Evolutionary conservation across 768 basidiomycete genomes (phyloP).

Genomic region (Neoboletus brunneissimus): DNA sequence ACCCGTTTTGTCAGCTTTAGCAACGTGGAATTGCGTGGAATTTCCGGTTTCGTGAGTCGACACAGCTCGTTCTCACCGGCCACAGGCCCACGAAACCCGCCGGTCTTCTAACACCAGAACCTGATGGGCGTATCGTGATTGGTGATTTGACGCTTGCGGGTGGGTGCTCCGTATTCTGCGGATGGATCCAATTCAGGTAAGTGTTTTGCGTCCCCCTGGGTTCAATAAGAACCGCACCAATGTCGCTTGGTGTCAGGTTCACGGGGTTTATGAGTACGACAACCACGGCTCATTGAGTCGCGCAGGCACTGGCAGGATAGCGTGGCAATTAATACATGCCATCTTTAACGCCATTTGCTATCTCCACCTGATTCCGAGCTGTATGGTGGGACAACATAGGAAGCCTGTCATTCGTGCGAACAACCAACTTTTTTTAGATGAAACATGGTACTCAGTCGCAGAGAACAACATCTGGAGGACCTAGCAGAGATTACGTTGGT

Average conservation of each 20-base stretch:
- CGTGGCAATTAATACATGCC: conserved; percentile 9
- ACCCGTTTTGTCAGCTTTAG: conserved; percentile 16
- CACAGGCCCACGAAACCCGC: neutral
- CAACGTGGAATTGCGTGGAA: conserved; percentile 12
- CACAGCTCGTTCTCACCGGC: conserved; percentile 10
- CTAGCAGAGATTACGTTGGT: conserved; percentile 10
- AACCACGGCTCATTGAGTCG: conserved; percentile 6
- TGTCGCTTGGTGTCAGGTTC: conserved; percentile 10
- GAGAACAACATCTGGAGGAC: neutral
- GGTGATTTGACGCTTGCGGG: conserved; percentile 17
- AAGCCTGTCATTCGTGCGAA: conserved; percentile 17
- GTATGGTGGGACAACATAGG: conserved; percentile 2
- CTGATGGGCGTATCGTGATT: conserved; percentile 13
- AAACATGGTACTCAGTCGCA: neutral
- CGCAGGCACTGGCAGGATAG: neutral
- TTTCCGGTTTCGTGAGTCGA: conserved; percentile 3
- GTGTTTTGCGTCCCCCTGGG: conserved; percentile 1
- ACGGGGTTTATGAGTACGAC: conserved; percentile 14
- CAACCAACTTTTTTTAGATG: neutral
- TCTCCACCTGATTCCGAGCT: conserved; percentile 8
- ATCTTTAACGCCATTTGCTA: conserved; percentile 4
- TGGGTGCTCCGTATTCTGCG: conserved; percentile 8
- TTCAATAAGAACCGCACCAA: conserved; percentile 7
- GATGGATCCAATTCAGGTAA: conserved; percentile 4
- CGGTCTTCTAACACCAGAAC: conserved; percentile 12